Conservation (phyloP, 2,329 filamentous ascomycete genomes). For the Pseudogymnoascus sp. region DNA sequence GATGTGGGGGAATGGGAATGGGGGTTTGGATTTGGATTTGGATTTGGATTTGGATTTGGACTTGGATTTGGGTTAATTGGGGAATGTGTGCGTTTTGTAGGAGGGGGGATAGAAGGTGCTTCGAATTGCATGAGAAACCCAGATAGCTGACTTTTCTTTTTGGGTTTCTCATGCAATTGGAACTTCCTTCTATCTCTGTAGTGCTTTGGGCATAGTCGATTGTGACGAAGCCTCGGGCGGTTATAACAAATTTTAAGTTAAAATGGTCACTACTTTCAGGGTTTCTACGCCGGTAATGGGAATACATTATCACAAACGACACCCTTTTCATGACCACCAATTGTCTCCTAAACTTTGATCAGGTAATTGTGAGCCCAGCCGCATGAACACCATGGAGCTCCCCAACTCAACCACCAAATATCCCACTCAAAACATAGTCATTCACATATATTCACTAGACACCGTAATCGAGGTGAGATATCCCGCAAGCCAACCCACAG, state of each 20-base stretch:
- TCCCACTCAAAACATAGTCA: not conserved
- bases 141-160: not conserved
- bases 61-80: not conserved
- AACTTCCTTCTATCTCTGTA: too few relatives aligned
- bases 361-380: not conserved
- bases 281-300: not conserved
- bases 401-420: not conserved
- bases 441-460: not conserved
- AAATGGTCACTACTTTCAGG: not conserved
- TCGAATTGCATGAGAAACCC: not conserved
- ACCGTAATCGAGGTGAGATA: not conserved
- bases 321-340: not conserved
- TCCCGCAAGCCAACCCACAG: not conserved
- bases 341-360: not conserved
- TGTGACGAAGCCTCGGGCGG: not conserved
- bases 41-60: too few relatives aligned
- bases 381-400: not conserved
- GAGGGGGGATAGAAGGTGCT: not conserved
- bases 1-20: not conserved
- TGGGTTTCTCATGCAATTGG: too few relatives aligned
- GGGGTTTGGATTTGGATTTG: not conserved
- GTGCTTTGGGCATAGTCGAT: not conserved
- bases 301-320: too few relatives aligned
- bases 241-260: not conserved
- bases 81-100: not conserved